Evolutionary conservation across 2,329 filamentous ascomycete genomes (phyloP).

Genomic region (Verticillium dahliae): DNA sequence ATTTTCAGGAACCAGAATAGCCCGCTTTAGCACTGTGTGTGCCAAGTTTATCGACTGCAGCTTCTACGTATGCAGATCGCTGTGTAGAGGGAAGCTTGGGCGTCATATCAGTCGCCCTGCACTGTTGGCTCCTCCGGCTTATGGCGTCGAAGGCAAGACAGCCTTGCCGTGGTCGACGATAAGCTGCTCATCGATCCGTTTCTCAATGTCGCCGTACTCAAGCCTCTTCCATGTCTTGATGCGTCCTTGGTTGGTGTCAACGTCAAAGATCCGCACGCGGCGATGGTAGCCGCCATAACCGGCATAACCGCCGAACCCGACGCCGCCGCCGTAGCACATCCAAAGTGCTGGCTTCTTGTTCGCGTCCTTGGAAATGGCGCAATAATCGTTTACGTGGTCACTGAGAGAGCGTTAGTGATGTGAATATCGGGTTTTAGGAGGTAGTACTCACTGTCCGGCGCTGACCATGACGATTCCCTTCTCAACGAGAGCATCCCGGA

Average conservation of each 20-base stretch:
- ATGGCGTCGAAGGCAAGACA: conserved; percentile 20
- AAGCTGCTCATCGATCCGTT: conserved; percentile 56
- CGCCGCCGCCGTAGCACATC: conserved; percentile 97
- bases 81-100: too few relatives aligned
- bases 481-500: conserved; percentile 81
- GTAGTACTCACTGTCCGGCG: conserved; percentile 72
- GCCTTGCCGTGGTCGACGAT: conserved; percentile 57
- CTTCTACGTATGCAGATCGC: too few relatives aligned
- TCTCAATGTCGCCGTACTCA: conserved; percentile 54
- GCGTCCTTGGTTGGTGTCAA: conserved; percentile 84
- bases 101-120: background rate
- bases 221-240: conserved; percentile 91
- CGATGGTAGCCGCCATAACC: conserved; percentile 83
- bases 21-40: too few relatives aligned
- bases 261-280: conserved; percentile 80
- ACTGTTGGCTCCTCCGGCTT: conserved; percentile 7
- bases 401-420: conserved; percentile 27
- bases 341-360: conserved; percentile 65
- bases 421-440: background rate
- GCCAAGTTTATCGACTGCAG: too few relatives aligned
- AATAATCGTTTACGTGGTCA: conserved; percentile 97
- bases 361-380: conserved; percentile 58
- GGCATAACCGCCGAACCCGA: conserved; percentile 90
- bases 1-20: too few relatives aligned
- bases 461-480: conserved; percentile 82